Base-by-base conservation (phyloP, 108 stramenopile genomes). In the Skeletonema costatum region DNA sequence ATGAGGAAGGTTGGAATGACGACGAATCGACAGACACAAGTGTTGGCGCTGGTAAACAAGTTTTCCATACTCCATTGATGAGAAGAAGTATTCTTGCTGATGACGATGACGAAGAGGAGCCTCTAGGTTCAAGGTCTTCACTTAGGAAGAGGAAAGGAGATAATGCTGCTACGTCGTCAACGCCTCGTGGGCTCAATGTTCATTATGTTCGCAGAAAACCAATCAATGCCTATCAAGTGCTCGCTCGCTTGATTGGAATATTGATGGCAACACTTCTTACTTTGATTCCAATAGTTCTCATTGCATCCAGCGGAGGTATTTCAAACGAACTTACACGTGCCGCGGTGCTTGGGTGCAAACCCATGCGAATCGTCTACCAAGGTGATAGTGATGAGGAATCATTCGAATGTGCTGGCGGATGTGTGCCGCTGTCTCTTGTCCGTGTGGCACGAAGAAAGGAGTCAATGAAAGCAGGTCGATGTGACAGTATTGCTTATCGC, bases 21-120 rank as follows among this genome's bases (percentile, higher is more conserved):
- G 81, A 82, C 46, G 74, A 82, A 72, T 82, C 81, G 5, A 71
- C 71, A 29, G 81, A 82, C 41, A 72, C 81, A 11, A 82, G 75
- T 58, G 58, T 82, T 35, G 75, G 71, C 4, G 69, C 66, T 46
- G 66, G 75, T n/a, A 75, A 58, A 68, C 65, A 82, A 41, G 39
- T 66, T 13, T 82, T 82, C 66, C 75, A 75, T 42, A 82, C 81
- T 32, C 81, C 81, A 48, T 36, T 82, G 21, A 82, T 82, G 81
- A 42, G 81, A 67, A 76, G 64, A 42, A 76, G 75, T 25, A 82
- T 82, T 35, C 60, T 82, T 35, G 81, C 50, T 35, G 81, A 82
- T 30, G 81, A 82, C 53, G 81, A 82, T 13, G 81, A 82, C 21
- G 81, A 77, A n/a, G 69, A 82, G 14, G 80, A 81, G 51, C 69